These are phyloP conservation scores for Phaffia australis DNA, from an alignment of 768 basidiomycete genomes.

Conservation along the genomic window DNA sequence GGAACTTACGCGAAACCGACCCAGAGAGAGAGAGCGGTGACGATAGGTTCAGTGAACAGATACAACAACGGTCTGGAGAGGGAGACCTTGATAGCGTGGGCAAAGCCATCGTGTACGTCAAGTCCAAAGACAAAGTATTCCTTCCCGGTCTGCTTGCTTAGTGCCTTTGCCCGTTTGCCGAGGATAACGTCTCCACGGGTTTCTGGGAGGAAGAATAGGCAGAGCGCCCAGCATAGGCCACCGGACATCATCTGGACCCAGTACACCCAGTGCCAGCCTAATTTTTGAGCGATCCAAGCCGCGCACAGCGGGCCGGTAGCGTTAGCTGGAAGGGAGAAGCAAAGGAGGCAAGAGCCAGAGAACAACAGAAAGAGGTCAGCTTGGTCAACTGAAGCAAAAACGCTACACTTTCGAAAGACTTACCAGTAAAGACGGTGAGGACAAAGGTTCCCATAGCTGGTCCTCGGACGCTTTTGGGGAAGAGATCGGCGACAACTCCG, in stretches of 20 bases:
- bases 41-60: constrained; percentile 35
- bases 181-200: constrained; percentile 35
- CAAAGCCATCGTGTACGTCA: constrained; percentile 28
- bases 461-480: constrained; percentile 26
- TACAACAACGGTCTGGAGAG: constrained; percentile 33
- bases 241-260: constrained; percentile 29
- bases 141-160: constrained; percentile 32
- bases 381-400: background rate
- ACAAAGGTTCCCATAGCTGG: constrained; percentile 33
- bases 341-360: background rate
- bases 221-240: constrained; percentile 26
- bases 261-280: constrained; percentile 31
- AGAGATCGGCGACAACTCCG: constrained; percentile 35
- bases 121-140: constrained; percentile 31
- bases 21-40: constrained; percentile 31
- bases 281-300: constrained; percentile 28
- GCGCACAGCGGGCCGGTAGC: constrained; percentile 28
- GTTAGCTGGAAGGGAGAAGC: constrained; percentile 26
- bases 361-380: background rate
- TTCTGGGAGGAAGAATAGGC: constrained; percentile 30
- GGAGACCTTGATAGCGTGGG: constrained; percentile 29
- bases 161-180: constrained; percentile 27
- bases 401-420: background rate
- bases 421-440: constrained; percentile 24
- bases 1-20: constrained; percentile 35